Percentiles rank a stretch among this genome's conserved stretches.
Evolutionary conservation across 768 basidiomycete species (phyloP).

Genomic region (Mycena haematopus): DNA sequence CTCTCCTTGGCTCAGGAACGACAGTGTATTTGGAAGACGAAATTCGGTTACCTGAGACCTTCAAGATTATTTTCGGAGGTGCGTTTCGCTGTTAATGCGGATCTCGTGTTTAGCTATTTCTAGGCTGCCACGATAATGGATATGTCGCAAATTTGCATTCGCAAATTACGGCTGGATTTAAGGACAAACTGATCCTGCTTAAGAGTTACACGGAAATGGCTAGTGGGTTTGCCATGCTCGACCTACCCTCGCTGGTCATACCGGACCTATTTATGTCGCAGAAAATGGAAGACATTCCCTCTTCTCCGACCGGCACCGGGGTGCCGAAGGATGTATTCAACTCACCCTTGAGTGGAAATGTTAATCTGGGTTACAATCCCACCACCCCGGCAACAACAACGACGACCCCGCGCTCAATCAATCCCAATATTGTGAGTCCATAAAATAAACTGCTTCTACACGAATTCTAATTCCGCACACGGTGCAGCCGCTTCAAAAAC

Average conservation of each 20-base stretch:
- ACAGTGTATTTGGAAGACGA: slow-evolving; percentile 65
- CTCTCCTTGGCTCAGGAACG: slow-evolving; percentile 33
- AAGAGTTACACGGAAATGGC: slow-evolving; percentile 70
- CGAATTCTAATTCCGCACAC: not conserved
- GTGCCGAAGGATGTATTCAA: not conserved
- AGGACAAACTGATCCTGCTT: slow-evolving; percentile 68
- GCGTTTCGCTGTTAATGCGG: slow-evolving; percentile 24
- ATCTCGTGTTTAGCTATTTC: not conserved
- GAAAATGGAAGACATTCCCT: slow-evolving; percentile 47
- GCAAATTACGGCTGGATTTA: slow-evolving; percentile 68
- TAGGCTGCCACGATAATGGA: slow-evolving; percentile 79
- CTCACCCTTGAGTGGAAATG: slow-evolving; percentile 22
- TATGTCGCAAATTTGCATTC: slow-evolving; percentile 71
- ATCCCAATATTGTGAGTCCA: slow-evolving; percentile 18
- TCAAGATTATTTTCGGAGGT: slow-evolving; percentile 73
- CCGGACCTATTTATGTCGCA: slow-evolving; percentile 65
- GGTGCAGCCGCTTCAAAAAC: slow-evolving; percentile 16
- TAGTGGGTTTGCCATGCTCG: slow-evolving; percentile 60
- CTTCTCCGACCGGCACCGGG: slow-evolving; percentile 1
- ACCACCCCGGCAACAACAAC: not conserved
- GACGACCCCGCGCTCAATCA: not conserved
- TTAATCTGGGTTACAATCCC: slow-evolving; percentile 10
- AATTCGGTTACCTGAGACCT: slow-evolving; percentile 66
- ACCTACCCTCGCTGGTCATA: slow-evolving; percentile 58
- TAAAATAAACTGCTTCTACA: not conserved